Percentiles rank a stretch among this genome's conserved stretches.
phyloP scores from a whole-genome alignment of 129 eudicot species.

The Saposhnikovia divaricata region DNA sequence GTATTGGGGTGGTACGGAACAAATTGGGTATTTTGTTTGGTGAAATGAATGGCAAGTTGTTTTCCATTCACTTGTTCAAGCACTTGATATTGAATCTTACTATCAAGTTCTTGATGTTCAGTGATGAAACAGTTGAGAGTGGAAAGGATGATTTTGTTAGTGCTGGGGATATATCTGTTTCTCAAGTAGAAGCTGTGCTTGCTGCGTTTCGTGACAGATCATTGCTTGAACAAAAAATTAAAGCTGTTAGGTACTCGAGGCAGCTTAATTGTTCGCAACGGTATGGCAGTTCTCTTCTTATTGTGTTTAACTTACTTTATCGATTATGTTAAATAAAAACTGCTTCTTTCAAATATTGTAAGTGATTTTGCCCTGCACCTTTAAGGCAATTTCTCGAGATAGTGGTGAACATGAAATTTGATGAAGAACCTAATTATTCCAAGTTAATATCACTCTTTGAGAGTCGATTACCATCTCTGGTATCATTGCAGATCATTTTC shows the following conservation, averaged over 20 bases:
- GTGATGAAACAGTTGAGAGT: background rate
- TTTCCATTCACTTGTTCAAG: constrained; percentile 47
- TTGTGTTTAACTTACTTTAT: background rate
- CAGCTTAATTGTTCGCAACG: constrained; percentile 51
- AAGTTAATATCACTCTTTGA: no score
- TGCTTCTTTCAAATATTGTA: background rate
- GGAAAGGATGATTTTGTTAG: background rate
- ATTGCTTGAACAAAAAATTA: constrained; percentile 53
- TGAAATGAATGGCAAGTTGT: constrained; percentile 50
- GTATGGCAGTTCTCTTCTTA: constrained; percentile 28
- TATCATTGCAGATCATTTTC: no score
- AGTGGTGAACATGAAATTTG: no score
- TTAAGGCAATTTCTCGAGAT: no score
- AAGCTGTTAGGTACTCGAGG: constrained; percentile 28
- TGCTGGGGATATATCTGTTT: constrained; percentile 34
- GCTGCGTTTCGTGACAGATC: constrained; percentile 71
- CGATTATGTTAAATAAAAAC: background rate
- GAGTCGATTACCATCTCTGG: no score
- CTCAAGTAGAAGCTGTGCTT: constrained; percentile 71
- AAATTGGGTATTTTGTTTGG: constrained; percentile 63
- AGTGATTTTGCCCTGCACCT: no score
- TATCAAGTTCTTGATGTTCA: background rate
- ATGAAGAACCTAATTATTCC: no score
- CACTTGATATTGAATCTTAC: constrained; percentile 31
- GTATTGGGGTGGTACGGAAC: constrained; percentile 55